Base-by-base conservation (phyloP, 192 early-diverging fungal genomes). In the Backusella tuberculispora region DNA sequence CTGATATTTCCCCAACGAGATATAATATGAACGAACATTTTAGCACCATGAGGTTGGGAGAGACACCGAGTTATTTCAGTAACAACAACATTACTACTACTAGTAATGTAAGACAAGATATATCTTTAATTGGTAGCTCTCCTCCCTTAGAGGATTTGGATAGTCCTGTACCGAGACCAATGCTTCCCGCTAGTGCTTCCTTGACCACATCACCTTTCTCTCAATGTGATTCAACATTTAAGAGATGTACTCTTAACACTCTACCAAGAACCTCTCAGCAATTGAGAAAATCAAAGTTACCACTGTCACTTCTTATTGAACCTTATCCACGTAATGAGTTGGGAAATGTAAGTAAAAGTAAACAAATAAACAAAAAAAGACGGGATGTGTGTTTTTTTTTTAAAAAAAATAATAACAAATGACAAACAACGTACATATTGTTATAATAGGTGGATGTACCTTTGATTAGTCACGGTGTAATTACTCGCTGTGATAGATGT, bases 401-500 rank as follows among this genome's bases (percentile, higher is more conserved):
- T 34, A 34, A 34, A 34, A 34, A 34, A 1, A 34, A 34, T 1
- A 34, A 34, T 34, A 34, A 34, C 29, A 34, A 34, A 34, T 34
- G 29, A 2, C 29, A 67, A 50, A 19, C 40, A 8, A 6, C 4
- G 17, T n/a, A 47, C 1, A 29, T 47, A 17, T 56, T n/a, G 5
- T 15, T 42, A 42, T 63, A 29, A 64, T 82, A 90, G 79, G 87
- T 87, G 9, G 85, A 90, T 56, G 90, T 98, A 9, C 96, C 96
- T 2, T 89, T 96, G 4, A 90, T 96, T 42, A 87, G 92, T 21
- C 91, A 96, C 68, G 88, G 89, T 15, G 86, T 90, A 65, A 95
- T 99, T 80, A 93, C 95, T 64, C 90, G 96, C 24, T 99, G 97
- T 84, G 84, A 93, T n/a, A 83, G 94, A 19, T 99, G 97, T 84